Base-by-base conservation (phyloP, 140 eudicot species). In the Stevia rebaudiana region DNA sequence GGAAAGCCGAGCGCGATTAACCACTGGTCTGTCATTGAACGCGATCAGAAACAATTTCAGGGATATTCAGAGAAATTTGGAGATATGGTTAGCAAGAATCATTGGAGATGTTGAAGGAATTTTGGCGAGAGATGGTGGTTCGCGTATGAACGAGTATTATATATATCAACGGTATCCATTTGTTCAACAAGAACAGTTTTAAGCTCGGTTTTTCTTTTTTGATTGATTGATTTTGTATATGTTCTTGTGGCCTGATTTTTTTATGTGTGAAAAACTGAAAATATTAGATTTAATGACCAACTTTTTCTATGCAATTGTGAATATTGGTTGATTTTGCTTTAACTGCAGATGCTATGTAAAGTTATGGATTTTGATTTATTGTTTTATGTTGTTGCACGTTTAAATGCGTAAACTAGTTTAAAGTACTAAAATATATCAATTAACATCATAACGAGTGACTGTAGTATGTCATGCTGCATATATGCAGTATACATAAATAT, bases 31-130 rank as follows among this genome's bases (percentile, higher is more conserved):
- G 37, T 81, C 87, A 4, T 39, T 94, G 51, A 85, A 77, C 56
- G 83, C 89, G 67, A 85, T 94, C 43, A 59, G 84, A 61, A 88
- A 82, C 80, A 88, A 88, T 72, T 94, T 94, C 70, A 80, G 81
- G 63, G 99, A 94, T 67, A 88, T 94, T 63, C 99, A 94, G 74
- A 74, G 97, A 37, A 94, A 88, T 68, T 70, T 88, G 60, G 99
- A 94, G 80, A 83, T 94, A 81, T 88, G 99, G 99, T 82, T 94
- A 56, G 99, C 99, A 19, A 83, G 97, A 81, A 88, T 88, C 57
- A 86, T 83, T 30, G 97, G 99, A 17, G 99, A 94, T 24, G 88
- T 88, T 54, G 88, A 94, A 82, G 99, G 97, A 59, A 81, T 84
- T 59, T 72, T 92, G 59, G 82, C 96, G 2, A 75, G 96, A 63